These are phyloP conservation scores for Dovyalis caffra DNA, from an alignment of 345 rosid species.

Conservation along the genomic window DNA sequence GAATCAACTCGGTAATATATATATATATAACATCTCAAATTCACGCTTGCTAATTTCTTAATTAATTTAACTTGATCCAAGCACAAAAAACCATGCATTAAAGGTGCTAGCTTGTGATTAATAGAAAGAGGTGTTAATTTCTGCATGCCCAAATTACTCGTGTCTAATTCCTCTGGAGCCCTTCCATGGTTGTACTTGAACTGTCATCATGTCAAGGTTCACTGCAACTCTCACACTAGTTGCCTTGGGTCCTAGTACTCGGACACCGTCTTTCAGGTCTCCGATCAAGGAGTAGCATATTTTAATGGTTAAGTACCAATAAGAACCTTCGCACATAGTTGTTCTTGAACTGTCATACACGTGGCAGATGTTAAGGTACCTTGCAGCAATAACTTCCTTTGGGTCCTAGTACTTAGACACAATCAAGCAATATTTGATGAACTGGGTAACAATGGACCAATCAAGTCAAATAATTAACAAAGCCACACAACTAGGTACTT, in stretches of 20 bases:
- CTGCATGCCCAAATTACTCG: no score
- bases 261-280: slow-evolving; percentile 3
- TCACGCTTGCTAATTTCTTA: no score
- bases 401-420: slow-evolving; percentile 28
- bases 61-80: background rate
- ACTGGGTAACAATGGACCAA: slow-evolving; percentile 7
- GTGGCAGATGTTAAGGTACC: slow-evolving; percentile 32
- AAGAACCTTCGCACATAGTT: slow-evolving; percentile 9
- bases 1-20: no score
- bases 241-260: slow-evolving; percentile 2
- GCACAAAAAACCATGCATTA: background rate
- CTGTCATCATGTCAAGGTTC: slow-evolving; percentile 21
- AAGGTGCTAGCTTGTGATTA: background rate
- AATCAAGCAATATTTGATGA: background rate
- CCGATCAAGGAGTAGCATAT: background rate
- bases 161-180: background rate
- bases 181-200: slow-evolving; percentile 28
- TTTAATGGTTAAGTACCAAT: background rate
- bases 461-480: slow-evolving; percentile 32
- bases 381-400: slow-evolving; percentile 10
- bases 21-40: no score
- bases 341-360: slow-evolving; percentile 41
- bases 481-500: background rate
- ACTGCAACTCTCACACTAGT: slow-evolving; percentile 6
- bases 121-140: background rate